Evolutionary conservation across 352 stramenopile species (phyloP).

Genomic region (Phytophthora hibernalis): DNA sequence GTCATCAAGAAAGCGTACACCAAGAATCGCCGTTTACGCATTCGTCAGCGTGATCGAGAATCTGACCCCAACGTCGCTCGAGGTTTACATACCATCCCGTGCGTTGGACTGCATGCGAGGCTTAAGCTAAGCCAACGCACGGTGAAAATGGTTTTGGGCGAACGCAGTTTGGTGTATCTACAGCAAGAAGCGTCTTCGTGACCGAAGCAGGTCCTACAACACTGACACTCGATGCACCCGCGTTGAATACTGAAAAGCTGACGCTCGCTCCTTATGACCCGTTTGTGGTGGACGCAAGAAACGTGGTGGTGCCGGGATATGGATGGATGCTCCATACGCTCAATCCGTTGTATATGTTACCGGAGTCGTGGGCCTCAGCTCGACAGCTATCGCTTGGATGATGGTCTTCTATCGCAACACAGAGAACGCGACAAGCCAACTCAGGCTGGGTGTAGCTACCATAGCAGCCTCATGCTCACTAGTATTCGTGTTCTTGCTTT

Average conservation of each 20-base stretch:
- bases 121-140: conserved; percentile 7
- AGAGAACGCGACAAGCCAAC: not conserved
- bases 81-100: conserved; percentile 17
- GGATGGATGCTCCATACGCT: conserved; percentile 3
- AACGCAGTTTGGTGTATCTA: conserved; percentile 6
- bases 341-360: not conserved
- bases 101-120: conserved; percentile 20
- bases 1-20: conserved; percentile 25
- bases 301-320: not conserved
- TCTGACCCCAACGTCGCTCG: not conserved
- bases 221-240: not conserved
- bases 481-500: conserved; percentile 8
- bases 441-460: conserved; percentile 1
- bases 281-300: conserved; percentile 14
- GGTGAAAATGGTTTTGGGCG: not conserved
- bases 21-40: conserved; percentile 8
- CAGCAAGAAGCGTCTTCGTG: not conserved
- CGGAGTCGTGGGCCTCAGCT: conserved; percentile 15
- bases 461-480: conserved; percentile 11
- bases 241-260: conserved; percentile 4
- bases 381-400: conserved; percentile 15
- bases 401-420: conserved; percentile 7
- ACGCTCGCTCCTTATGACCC: conserved; percentile 18
- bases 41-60: conserved; percentile 19
- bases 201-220: not conserved